A percentile compares a stretch with the other conserved stretches of the same genome.
Conservation (phyloP, 2,329 filamentous ascomycete species). For the Aspergillus melleus region DNA sequence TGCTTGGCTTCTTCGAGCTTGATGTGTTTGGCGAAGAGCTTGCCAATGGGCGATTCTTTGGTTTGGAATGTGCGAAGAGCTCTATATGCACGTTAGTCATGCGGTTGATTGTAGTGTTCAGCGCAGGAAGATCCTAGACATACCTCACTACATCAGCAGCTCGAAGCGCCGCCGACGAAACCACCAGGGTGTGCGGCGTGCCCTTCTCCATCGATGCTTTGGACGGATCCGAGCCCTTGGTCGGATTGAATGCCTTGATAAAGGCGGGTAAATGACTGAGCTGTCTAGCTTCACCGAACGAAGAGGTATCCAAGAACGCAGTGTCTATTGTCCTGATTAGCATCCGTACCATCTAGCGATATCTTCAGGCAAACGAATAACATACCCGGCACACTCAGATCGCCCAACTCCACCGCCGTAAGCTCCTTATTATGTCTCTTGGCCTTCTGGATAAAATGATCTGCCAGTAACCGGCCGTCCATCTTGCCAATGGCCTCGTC, state of each 20-base stretch:
- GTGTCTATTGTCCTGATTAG: conserved; percentile 53
- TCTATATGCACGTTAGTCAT: conserved; percentile 43
- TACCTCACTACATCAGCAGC: conserved; percentile 81
- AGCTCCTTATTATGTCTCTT: conserved; percentile 76
- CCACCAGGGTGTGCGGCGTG: conserved; percentile 80
- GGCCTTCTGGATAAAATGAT: conserved; percentile 79
- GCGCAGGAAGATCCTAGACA: conserved; percentile 4
- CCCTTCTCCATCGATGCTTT: conserved; percentile 68
- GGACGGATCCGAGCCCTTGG: conserved; percentile 60
- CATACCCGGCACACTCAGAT: conserved; percentile 75
- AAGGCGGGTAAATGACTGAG: conserved; percentile 76
- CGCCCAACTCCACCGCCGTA: conserved; percentile 79
- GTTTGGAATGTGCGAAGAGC: conserved; percentile 75
- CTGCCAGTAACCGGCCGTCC: conserved; percentile 79
- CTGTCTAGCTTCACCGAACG: conserved; percentile 66
- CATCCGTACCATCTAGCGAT: not conserved
- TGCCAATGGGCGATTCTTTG: conserved; percentile 76
- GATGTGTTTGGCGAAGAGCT: conserved; percentile 98
- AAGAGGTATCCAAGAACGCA: conserved; percentile 76
- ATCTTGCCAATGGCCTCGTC: conserved; percentile 80
- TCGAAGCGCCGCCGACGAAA: conserved; percentile 80
- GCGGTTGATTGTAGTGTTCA: not conserved
- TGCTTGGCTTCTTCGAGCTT: conserved; percentile 84
- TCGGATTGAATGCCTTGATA: conserved; percentile 61
- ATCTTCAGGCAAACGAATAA: not conserved